Conservation (phyloP, 495 filamentous ascomycete genomes). For the Penicillium canariense region DNA sequence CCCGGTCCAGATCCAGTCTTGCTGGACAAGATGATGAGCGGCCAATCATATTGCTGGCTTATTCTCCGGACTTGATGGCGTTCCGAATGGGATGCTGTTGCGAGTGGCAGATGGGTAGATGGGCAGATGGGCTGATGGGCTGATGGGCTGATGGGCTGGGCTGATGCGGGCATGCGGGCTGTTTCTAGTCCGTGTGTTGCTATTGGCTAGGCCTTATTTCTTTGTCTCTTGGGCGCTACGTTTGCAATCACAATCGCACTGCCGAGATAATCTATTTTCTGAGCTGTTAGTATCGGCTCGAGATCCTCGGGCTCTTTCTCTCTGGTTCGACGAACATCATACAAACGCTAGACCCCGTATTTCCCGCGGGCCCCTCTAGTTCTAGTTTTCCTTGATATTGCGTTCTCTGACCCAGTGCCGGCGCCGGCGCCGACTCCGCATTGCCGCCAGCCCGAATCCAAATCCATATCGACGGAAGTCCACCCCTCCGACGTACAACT, state of each 20-base stretch:
- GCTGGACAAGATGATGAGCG: conserved; percentile 33
- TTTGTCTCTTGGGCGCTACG: background rate
- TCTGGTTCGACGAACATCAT: too few relatives aligned
- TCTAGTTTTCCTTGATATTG: background rate
- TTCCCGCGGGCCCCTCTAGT: too few relatives aligned
- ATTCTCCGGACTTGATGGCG: conserved; percentile 20
- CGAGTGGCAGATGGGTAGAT: conserved; percentile 13
- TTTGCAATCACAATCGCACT: too few relatives aligned
- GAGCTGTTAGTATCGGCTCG: background rate
- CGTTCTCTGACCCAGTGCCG: background rate
- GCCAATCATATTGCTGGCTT: conserved; percentile 32
- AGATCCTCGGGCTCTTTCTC: background rate
- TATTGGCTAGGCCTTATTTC: background rate
- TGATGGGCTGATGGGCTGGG: background rate
- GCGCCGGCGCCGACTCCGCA: too few relatives aligned
- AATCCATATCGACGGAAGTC: background rate
- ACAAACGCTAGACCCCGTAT: too few relatives aligned
- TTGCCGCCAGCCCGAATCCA: background rate
- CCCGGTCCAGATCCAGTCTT: conserved; percentile 55
- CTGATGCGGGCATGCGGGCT: too few relatives aligned
- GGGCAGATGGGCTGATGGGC: background rate
- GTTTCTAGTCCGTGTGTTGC: background rate
- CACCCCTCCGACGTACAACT: background rate
- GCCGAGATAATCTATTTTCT: too few relatives aligned
- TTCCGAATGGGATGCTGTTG: conserved; percentile 12